Evolutionary conservation across 352 stramenopile genomes (phyloP), one percentile per base, ranked within the genome.

Genomic region (Phytophthora crassamura): DNA sequence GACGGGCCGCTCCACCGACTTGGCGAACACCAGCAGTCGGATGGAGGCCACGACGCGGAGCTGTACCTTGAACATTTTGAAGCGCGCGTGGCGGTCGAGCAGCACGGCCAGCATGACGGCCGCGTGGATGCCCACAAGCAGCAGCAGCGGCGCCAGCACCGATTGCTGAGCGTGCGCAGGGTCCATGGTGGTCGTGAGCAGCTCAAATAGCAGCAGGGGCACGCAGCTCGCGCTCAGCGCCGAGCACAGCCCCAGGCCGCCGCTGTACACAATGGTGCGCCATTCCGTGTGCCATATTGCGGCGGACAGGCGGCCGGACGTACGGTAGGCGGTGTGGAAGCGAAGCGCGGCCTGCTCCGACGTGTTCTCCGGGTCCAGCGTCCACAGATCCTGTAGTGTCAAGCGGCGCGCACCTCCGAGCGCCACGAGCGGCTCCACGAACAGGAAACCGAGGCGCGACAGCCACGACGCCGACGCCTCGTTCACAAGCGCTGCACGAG

Each of bases 11-110:
- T 77, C 59, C 25, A 82, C 70, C 5, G 74, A 76, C 41, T 77
- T 75, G 49, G 75, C 50, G 32, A 79, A 82, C 11, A 82, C 53
- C 32, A 82, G 36, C 15, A 71, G 66, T 2, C 74, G 70, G 41
- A 80, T 78, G 39, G 67, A 72, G 15, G 64, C 55, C 57, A 78
- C 64, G 10, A 72, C 71, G 16, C 71, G 67, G 5, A 78, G 30
- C 38, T 72, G 64, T 1, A 57, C 70, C 41, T 68, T 69, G 62
- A 75, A 77, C 61, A 82, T 75, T 8, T 39, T 42, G 59, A 75
- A 72, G 12, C 72, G 51, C 48, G 60, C 66, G 35, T 82, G 74
- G 12, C 70, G 61, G 25, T 69, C 53, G 49, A 78, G 69, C 3
- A 82, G 35, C 38, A 75, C 67, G 34, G 58, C 56, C 33, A 77